Conservation (phyloP, 2,329 filamentous ascomycete genomes). For the Beauveria bassiana region DNA sequence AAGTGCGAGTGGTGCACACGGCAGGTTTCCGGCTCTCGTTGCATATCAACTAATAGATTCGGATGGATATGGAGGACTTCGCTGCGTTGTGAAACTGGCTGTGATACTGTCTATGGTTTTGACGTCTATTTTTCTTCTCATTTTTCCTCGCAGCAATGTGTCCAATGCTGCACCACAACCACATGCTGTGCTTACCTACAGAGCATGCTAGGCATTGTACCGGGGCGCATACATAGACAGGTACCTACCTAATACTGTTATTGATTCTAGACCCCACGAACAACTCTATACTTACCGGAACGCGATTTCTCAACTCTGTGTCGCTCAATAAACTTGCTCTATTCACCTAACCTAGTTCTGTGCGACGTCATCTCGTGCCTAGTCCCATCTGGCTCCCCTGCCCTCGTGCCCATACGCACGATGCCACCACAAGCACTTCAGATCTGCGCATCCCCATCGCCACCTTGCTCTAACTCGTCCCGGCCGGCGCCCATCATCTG, state of each 20-base stretch:
- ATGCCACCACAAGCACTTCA: background rate
- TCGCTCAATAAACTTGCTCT: too few species aligned
- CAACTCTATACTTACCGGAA: background rate
- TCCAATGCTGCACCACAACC: too few species aligned
- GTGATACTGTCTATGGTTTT: too few species aligned
- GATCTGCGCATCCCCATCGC: background rate
- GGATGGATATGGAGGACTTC: too few species aligned
- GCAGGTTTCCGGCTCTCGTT: background rate
- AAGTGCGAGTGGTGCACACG: background rate
- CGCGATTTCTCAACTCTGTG: background rate
- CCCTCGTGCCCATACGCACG: background rate
- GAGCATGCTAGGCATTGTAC: too few species aligned
- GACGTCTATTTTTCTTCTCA: too few species aligned
- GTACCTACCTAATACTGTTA: too few species aligned
- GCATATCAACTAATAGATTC: background rate
- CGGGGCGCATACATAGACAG: too few species aligned
- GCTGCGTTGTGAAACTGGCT: too few species aligned
- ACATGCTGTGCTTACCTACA: too few species aligned
- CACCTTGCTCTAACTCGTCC: background rate
- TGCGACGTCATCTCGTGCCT: slow-evolving; percentile 1
- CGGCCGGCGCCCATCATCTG: background rate
- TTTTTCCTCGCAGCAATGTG: too few species aligned
- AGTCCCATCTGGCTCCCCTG: background rate
- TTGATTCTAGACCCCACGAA: too few species aligned
- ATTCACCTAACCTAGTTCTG: background rate